Evolutionary conservation across 345 rosid genomes (phyloP), one percentile per base, ranked within the genome.

Genomic region (Eucalyptus camaldulensis): DNA sequence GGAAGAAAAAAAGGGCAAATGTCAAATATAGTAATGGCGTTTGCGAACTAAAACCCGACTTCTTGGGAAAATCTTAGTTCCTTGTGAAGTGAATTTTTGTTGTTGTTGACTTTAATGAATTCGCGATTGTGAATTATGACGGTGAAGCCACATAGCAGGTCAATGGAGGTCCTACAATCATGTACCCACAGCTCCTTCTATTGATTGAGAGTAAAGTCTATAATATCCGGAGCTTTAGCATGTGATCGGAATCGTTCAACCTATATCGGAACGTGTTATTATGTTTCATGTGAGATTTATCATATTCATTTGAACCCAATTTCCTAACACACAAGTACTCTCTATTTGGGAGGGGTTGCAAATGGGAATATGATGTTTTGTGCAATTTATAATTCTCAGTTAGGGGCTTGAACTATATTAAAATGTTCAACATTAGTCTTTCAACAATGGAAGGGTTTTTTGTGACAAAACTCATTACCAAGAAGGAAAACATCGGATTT

Each of bases 231-330:
- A 31, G 12, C 80, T 31, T 67, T 67, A 15, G 22, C 80, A 31
- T 4, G 11, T 4, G 19, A 31, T 31, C 1, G 21, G 19, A 67
- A 31, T 2, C 6, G 6, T 15, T 67, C 4, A 3, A 31, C 1
- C 1, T 10, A 29, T 3, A 65, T 29, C 0, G 1, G 1, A 8
- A 8, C 0, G 4, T 37, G 19, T 67, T 37, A 37, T 31, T 60
- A 12, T 27, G 15, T 60, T 0, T 60, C 16, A 25, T 7, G 5
- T 6, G 19, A 13, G 37, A 12, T 65, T 29, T 0, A 4, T 27
- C 17, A 13, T 62, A 8, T 27, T 29, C 17, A 62, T 62, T 65
- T n/a, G 3, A 14, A n/a, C 19, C 8, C 10, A 27, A n/a, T 65
- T n/a, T 65, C 1, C 31, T 7, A n/a, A n/a, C 1, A 13, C 5